These are phyloP conservation scores for Helicostylum pulchrum DNA, from an alignment of 192 early-diverging fungal species.

Conservation along the genomic window DNA sequence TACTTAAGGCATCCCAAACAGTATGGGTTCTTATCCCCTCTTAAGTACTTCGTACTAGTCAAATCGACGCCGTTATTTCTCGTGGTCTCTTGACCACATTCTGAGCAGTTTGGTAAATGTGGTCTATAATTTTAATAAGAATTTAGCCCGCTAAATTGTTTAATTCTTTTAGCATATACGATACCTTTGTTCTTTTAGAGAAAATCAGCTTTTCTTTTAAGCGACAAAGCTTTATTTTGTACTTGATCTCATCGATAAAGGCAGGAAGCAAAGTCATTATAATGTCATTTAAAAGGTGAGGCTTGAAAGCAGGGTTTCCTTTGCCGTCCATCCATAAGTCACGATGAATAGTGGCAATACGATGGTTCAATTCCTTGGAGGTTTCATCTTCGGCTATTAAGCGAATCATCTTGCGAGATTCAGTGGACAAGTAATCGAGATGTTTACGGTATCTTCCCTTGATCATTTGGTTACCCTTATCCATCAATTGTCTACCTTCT, in stretches of 20 bases:
- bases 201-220: too few species aligned
- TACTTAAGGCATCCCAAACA: too few species aligned
- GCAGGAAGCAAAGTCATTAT: constrained; percentile 38
- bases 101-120: too few species aligned
- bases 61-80: too few species aligned
- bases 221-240: too few species aligned
- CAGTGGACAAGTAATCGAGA: constrained; percentile 21
- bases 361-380: constrained; percentile 25
- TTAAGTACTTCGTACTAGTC: too few species aligned
- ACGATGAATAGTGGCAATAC: constrained; percentile 30
- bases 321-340: constrained; percentile 37
- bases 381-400: constrained; percentile 31
- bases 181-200: too few species aligned
- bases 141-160: too few species aligned
- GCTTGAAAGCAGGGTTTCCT: constrained; percentile 41
- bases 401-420: constrained; percentile 21
- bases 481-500: constrained; percentile 26
- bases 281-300: constrained; percentile 43
- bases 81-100: too few species aligned
- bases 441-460: constrained; percentile 32
- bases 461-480: constrained; percentile 19
- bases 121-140: too few species aligned
- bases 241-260: constrained; percentile 40
- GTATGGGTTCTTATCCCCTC: too few species aligned
- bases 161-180: too few species aligned